phyloP scores from a whole-genome alignment of 2,329 filamentous ascomycete species.

The Coleophoma eucalyptorum region DNA sequence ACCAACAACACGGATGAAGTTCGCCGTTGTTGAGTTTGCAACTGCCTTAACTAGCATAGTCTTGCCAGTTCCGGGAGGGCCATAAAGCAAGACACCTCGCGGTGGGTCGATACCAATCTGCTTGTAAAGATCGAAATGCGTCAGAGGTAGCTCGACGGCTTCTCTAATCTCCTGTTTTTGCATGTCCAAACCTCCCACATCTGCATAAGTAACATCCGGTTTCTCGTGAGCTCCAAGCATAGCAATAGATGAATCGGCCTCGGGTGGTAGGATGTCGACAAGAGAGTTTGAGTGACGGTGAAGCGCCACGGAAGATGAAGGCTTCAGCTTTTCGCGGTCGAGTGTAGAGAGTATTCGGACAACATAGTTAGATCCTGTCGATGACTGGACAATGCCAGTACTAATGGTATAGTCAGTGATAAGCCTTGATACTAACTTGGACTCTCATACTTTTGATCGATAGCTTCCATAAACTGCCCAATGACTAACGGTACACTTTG shows the following conservation, averaged over 20 bases:
- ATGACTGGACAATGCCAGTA: constrained; percentile 97
- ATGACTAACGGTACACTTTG: constrained; percentile 98
- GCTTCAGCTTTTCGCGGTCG: constrained; percentile 96
- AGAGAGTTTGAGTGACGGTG: constrained; percentile 98
- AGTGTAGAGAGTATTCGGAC: constrained; percentile 97
- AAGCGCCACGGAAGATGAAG: constrained; percentile 93
- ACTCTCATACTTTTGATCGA: constrained; percentile 85
- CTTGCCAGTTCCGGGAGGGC: constrained; percentile 93
- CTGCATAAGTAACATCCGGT: constrained; percentile 95
- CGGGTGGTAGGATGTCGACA: constrained; percentile 96
- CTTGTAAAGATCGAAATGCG: constrained; percentile 97
- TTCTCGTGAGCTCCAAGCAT: constrained; percentile 98
- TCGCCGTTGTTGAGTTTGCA: constrained; percentile 95
- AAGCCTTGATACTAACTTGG: not conserved
- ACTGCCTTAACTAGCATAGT: constrained; percentile 98
- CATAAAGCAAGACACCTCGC: constrained; percentile 92
- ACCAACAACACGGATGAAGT: constrained; percentile 96
- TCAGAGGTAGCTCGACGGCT: constrained; percentile 92
- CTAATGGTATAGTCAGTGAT: constrained; percentile 39
- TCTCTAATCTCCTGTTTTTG: constrained; percentile 99
- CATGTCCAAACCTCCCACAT: constrained; percentile 98
- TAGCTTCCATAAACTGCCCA: constrained; percentile 99
- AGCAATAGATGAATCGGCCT: constrained; percentile 97
- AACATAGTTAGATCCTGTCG: constrained; percentile 97
- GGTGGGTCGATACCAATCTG: constrained; percentile 99